Evolutionary conservation across 1,284 basidiomycete species (phyloP).

Genomic region (Pholiota adiposa): DNA sequence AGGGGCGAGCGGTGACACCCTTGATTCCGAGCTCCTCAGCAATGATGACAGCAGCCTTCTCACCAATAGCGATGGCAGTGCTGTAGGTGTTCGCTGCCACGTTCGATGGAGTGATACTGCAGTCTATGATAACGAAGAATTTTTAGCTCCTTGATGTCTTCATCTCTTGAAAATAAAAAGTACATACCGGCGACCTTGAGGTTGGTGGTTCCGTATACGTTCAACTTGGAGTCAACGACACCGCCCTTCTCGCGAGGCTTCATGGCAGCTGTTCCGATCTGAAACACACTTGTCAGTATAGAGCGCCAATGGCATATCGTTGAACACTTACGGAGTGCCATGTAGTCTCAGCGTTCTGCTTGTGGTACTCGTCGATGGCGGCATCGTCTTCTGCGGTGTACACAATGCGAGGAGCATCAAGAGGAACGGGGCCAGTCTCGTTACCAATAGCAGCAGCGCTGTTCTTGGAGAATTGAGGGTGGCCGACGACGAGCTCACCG

Average conservation of each 20-base stretch:
- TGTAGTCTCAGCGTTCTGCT: conserved; percentile 43
- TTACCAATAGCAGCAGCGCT: conserved; percentile 44
- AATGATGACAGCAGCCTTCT: conserved; percentile 52
- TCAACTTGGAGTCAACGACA: conserved; percentile 63
- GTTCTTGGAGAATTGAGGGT: conserved; percentile 53
- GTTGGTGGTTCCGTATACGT: conserved; percentile 63
- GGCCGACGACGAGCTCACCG: conserved; percentile 49
- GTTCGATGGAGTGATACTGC: conserved; percentile 20
- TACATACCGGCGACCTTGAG: conserved; percentile 54
- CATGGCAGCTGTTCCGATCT: conserved; percentile 74
- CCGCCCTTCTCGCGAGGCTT: conserved; percentile 50
- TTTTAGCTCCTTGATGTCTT: not conserved
- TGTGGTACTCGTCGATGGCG: conserved; percentile 48
- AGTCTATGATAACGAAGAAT: conserved; percentile 6
- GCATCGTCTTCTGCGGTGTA: conserved; percentile 63
- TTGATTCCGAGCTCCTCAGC: conserved; percentile 45
- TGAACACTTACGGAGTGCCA: conserved; percentile 54
- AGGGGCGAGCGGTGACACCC: conserved; percentile 16
- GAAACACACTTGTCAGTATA: not conserved
- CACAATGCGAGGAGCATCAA: conserved; percentile 48
- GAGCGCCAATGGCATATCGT: conserved; percentile 20
- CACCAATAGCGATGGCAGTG: conserved; percentile 51
- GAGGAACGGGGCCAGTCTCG: conserved; percentile 39
- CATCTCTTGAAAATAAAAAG: not conserved
- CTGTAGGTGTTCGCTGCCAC: conserved; percentile 50